These are phyloP conservation scores for Cutaneotrichosporon arboriforme DNA, from an alignment of 1,284 basidiomycete species.

Conservation along the genomic window DNA sequence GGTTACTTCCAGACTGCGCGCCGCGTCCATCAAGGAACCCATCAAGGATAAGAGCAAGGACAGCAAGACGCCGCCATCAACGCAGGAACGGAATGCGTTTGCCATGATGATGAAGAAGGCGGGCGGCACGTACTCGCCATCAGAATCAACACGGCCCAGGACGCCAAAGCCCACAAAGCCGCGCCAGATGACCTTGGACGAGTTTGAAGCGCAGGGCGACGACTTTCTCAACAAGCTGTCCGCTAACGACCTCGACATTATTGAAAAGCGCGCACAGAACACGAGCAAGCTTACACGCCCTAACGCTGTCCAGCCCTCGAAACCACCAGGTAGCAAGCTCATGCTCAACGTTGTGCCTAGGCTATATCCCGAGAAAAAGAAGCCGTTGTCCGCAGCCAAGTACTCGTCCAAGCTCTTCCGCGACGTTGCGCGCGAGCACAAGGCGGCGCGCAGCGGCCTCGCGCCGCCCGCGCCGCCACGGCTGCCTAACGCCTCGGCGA, in stretches of 20 bases:
- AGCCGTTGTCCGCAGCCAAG: slow-evolving; percentile 14
- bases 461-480: slow-evolving; percentile 12
- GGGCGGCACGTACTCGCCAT: slow-evolving; percentile 16
- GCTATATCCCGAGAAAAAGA: slow-evolving; percentile 15
- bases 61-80: slow-evolving; percentile 7
- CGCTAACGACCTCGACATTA: slow-evolving; percentile 32
- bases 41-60: neutral
- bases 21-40: neutral
- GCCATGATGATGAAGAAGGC: slow-evolving; percentile 44
- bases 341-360: slow-evolving; percentile 37
- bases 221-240: slow-evolving; percentile 37
- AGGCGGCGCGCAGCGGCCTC: slow-evolving; percentile 12
- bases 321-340: slow-evolving; percentile 20
- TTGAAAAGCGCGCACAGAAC: slow-evolving; percentile 37
- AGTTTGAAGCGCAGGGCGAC: slow-evolving; percentile 34
- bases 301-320: slow-evolving; percentile 6
- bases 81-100: slow-evolving; percentile 38
- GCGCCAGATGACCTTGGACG: slow-evolving; percentile 22
- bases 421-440: slow-evolving; percentile 35
- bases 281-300: slow-evolving; percentile 7
- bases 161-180: slow-evolving; percentile 9
- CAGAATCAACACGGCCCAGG: neutral
- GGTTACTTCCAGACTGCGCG: neutral
- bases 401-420: slow-evolving; percentile 40
- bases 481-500: slow-evolving; percentile 28